Base-by-base conservation (phyloP, 306 rosid species). In the Corylus avellana region DNA sequence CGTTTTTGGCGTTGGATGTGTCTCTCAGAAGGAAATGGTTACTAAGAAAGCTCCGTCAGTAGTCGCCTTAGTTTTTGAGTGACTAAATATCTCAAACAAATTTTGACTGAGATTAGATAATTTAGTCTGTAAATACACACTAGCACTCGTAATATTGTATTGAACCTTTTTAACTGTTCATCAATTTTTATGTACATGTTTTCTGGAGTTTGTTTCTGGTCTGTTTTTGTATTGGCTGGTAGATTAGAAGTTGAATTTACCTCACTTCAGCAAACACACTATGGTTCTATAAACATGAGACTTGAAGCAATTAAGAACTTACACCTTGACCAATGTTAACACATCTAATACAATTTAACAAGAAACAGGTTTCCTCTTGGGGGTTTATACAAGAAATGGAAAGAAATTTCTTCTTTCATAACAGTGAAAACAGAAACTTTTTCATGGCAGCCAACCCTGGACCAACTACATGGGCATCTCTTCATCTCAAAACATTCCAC, bases 1-100 rank as follows among this genome's bases (percentile, higher is more conserved):
- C 88, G 22, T 87, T 92, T 82, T 72, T 90, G 90, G 93, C 93
- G 2, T 80, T 89, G 83, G 86, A 90, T 73, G 68, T 49, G 47
- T 55, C 87, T 11, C 75, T 90, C 78, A 79, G 97, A 47, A 90
- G 85, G 87, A 92, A 92, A 81, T 90, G 95, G 97, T 82, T 92
- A 68, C 80, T 92, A 39, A 83, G 95, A 81, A 89, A 90, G 88
- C 93, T 90, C 73, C 95, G 91, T 20, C 77, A 77, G 1, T 70
- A 39, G 55, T 79, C 53, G 4, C 56, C 44, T 68, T 69, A 10
- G 44, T 10, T 56, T 55, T 70, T 47, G 27, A 2, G 63, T 29
- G 78, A 47, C 72, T 49, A 29, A 9, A n/a, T 16, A 49, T 8
- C 22, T 39, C 9, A 22, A 35, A n/a, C 0, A 13, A 12, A 12